A percentile compares a stretch with the other conserved stretches of the same genome.
Conservation (phyloP, 495 filamentous ascomycete genomes). For the Platismatia glauca region DNA sequence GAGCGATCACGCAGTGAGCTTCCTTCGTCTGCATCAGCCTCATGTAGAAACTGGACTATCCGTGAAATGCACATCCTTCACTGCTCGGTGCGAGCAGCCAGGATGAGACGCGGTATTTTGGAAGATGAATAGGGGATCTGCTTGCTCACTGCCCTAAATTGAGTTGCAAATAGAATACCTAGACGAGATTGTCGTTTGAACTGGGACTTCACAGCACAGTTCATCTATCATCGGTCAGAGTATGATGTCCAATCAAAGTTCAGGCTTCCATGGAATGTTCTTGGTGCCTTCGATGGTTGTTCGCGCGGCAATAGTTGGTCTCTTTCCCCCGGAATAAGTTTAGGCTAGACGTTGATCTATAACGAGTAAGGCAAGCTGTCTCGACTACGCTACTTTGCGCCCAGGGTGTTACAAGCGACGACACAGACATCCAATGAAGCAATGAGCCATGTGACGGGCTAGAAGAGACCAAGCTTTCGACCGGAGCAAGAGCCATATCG, state of each 20-base stretch:
- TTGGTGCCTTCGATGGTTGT: conserved; percentile 19
- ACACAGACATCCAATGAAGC: conserved; percentile 15
- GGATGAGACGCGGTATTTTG: too few species aligned
- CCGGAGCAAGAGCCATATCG: neutral
- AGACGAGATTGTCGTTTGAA: too few species aligned
- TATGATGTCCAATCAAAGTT: neutral
- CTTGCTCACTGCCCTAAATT: neutral
- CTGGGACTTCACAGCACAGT: too few species aligned
- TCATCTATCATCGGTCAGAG: neutral
- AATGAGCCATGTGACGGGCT: neutral
- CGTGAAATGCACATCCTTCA: too few species aligned
- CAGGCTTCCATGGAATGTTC: conserved; percentile 15
- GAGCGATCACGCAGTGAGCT: neutral
- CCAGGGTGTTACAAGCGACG: conserved; percentile 18
- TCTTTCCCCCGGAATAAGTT: neutral
- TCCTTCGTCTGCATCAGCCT: neutral
- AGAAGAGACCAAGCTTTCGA: conserved; percentile 21
- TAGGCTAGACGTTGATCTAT: conserved; percentile 11
- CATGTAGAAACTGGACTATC: too few species aligned
- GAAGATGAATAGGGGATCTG: neutral
- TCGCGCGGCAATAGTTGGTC: conserved; percentile 22
- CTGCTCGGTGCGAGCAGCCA: too few species aligned
- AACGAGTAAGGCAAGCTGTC: neutral
- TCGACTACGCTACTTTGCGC: neutral
- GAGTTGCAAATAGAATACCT: neutral